Percentiles rank a stretch among this genome's conserved stretches.
phyloP scores from a whole-genome alignment of 1,284 basidiomycete genomes.

The Cryptococcus amylolentus region DNA sequence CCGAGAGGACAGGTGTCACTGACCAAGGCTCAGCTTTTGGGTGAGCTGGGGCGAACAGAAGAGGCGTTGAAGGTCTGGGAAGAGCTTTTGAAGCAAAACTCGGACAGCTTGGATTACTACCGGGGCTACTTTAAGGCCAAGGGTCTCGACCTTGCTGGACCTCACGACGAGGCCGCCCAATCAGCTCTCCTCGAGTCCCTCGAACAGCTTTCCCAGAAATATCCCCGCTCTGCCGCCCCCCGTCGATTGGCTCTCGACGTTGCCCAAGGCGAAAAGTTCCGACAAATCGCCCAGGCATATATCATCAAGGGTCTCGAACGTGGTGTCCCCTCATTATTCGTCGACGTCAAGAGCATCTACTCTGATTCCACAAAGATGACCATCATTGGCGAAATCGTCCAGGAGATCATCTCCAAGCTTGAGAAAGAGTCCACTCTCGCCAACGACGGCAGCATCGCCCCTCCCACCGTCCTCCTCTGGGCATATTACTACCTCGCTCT shows the following conservation, averaged over 20 bases:
- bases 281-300: constrained; percentile 64
- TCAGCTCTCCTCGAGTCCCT: constrained; percentile 60
- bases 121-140: constrained; percentile 65
- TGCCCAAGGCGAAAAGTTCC: constrained; percentile 65
- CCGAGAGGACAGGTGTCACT: constrained; percentile 70
- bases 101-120: constrained; percentile 81
- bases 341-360: constrained; percentile 87
- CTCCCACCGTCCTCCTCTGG: constrained; percentile 90
- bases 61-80: constrained; percentile 77
- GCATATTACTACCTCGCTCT: constrained; percentile 91
- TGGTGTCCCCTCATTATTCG: constrained; percentile 91
- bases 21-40: constrained; percentile 59
- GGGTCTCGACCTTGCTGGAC: constrained; percentile 55
- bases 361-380: constrained; percentile 60
- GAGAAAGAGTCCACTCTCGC: constrained; percentile 45
- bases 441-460: constrained; percentile 50
- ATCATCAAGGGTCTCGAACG: constrained; percentile 69
- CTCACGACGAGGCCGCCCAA: constrained; percentile 50
- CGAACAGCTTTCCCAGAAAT: constrained; percentile 58
- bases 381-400: constrained; percentile 68
- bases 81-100: constrained; percentile 75
- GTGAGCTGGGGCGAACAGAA: constrained; percentile 59
- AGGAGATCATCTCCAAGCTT: constrained; percentile 53
- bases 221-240: constrained; percentile 70
- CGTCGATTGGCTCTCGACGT: constrained; percentile 67